Evolutionary conservation across 2,329 filamentous ascomycete species (phyloP).

Genomic region (Zelopaecilomyces penicillatus): DNA sequence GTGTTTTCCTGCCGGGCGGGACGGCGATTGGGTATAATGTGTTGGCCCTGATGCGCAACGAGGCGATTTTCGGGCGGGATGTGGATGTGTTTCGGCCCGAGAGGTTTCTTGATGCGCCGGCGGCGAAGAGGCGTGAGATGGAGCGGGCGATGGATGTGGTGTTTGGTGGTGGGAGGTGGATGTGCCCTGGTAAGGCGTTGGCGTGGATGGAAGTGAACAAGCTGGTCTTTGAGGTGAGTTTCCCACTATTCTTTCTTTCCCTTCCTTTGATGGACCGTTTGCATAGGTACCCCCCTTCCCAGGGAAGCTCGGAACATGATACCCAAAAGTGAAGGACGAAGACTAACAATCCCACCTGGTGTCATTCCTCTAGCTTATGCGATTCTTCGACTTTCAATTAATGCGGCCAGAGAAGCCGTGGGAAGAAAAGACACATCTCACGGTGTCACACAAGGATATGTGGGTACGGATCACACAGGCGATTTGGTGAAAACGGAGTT

Average conservation of each 20-base stretch:
- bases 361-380: not conserved
- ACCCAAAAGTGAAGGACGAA: not conserved
- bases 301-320: not conserved
- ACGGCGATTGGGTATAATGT: not conserved
- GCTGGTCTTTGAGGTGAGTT: not conserved
- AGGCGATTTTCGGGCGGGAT: not conserved
- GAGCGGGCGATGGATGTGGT: not conserved
- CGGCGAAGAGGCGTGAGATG: not conserved
- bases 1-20: not conserved
- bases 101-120: not conserved
- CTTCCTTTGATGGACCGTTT: too few relatives aligned
- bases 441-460: not conserved
- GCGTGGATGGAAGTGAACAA: constrained; percentile 2
- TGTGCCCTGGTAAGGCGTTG: constrained; percentile 1
- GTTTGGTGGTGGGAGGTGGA: constrained; percentile 1
- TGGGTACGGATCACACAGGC: not conserved
- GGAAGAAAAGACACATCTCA: not conserved
- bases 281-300: too few relatives aligned
- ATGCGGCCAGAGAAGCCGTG: not conserved
- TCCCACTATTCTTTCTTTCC: not conserved
- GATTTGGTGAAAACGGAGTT: too few relatives aligned
- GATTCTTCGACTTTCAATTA: constrained; percentile 1
- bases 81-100: constrained; percentile 1
- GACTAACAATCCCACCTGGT: too few relatives aligned
- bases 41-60: not conserved